phyloP scores from a whole-genome alignment of 495 filamentous ascomycete genomes.

The Aspergillus affinis region DNA sequence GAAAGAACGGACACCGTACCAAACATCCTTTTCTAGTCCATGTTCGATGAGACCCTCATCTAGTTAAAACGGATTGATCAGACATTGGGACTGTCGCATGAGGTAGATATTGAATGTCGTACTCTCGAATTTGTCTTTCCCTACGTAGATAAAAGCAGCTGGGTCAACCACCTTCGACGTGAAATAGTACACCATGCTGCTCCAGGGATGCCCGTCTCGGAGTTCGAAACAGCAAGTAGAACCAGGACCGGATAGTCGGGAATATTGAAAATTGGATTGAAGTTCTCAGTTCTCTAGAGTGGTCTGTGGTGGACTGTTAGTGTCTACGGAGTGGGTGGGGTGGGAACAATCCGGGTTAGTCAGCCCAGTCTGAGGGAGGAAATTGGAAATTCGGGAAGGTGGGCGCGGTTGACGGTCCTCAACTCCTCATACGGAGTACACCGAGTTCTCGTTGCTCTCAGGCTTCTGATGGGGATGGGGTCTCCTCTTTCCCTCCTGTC shows the following conservation, averaged over 20 bases:
- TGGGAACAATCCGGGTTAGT: no score
- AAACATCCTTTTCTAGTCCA: slow-evolving; percentile 93
- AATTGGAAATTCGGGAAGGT: no score
- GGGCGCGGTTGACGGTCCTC: no score
- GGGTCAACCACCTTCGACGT: slow-evolving; percentile 78
- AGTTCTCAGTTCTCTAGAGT: no score
- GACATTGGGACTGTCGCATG: slow-evolving; percentile 24
- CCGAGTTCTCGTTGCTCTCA: no score
- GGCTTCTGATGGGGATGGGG: no score
- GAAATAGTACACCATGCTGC: slow-evolving; percentile 91
- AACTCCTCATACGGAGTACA: no score
- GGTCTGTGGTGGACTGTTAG: no score
- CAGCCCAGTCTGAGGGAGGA: no score
- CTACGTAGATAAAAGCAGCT: slow-evolving; percentile 84
- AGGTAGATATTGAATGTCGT: slow-evolving; percentile 30
- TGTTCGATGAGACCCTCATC: slow-evolving; percentile 95
- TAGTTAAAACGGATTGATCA: slow-evolving; percentile 35
- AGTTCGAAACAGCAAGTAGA: background rate
- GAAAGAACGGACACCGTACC: slow-evolving; percentile 51
- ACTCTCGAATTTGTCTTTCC: slow-evolving; percentile 99
- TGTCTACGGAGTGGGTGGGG: no score
- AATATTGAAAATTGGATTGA: background rate
- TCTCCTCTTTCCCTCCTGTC: no score
- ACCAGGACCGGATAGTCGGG: background rate
- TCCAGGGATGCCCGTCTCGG: background rate